Base-by-base conservation (phyloP, 2,329 filamentous ascomycete species). In the Penicillium oxalicum region DNA sequence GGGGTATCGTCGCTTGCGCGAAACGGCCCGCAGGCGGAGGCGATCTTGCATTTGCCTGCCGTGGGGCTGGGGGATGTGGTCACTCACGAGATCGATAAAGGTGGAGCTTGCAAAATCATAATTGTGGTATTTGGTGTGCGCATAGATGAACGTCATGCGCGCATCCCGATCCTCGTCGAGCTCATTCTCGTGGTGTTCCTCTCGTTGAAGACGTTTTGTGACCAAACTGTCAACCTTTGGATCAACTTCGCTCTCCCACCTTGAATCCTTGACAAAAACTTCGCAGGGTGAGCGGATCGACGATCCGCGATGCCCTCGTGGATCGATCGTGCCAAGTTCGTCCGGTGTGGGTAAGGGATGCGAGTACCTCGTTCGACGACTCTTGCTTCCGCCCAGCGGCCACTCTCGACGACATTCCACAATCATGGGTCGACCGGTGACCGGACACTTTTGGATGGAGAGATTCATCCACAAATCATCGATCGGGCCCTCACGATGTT, bases 381-480 rank as follows among this genome's bases (percentile, higher is more conserved):
- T 81, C 25, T 76, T 77, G 48, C 81, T 83, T 24, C 74, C 71
- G 28, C 76, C 76, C 41, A 73, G 61, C 8, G 69, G 73, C 81
- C 83, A 89, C 63, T 90, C 87, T 27, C 81, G 82, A 11, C 87
- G 76, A 28, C 78, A 79, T 64, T 91, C 87, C 0, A 87, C 67
- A 13, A 88, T 82, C 44, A 78, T 72, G 1, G 86, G 66, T 11
- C 74, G 65, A 1, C 81, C 80, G 0, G 77, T 82, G 9, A 59
- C 58, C 50, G 87, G 81, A 50, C 87, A 80, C 32, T 72, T 73
- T 27, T 80, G 76, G 1, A 90, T 70, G 4, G 77, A 77, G 3
- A 91, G 69, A 49, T 82, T 79, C 0, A 80, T 84, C 86, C 86
- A 91, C 2, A 84, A 78, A 57, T 89, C 83, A 55, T 90, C 85